Evolutionary conservation across 352 stramenopile genomes (phyloP), one percentile per base, ranked within the genome.

Genomic region (Phytophthora uliginosa): DNA sequence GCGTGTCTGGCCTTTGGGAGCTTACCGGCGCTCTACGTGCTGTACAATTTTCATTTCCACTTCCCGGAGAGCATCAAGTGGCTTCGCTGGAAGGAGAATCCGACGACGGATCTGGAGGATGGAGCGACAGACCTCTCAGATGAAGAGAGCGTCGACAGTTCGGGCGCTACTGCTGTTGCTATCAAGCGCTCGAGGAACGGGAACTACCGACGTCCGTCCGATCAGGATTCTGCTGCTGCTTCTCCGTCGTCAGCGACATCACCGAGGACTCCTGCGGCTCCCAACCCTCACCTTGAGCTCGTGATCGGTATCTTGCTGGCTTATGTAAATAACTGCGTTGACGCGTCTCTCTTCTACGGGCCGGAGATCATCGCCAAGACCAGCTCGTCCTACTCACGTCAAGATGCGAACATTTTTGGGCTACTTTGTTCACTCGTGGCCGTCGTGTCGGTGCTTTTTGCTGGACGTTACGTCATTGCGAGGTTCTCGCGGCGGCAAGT

Each of bases 281-380:
- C 66, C 28, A 62, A 71, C 22, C 82, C 84, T 33, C 78, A 79
- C 13, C 69, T 92, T n/a, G 86, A 95, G 59, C 86, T 97, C 12
- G 53, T 80, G 47, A 89, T 95, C 22, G 90, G 90, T 20, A 85
- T 97, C 17, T 50, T 95, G 55, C 76, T 95, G 13, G 90, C 90
- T 2, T 95, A 94, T 69, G 89, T 94, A 36, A 95, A 97, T 76
- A 97, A 97, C 71, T 97, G 86, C 59, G 86, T 97, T 24, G 88
- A 95, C 66, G 85, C 87, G 13, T 94, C 88, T 67, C 85, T 96
- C n/a, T 96, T 96, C 63, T 96, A 96, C 70, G 90, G 90, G 1
- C 90, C 90, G 0, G 77, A 90, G 74, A 95, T 96, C 69, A 88
- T 96, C 54, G 83, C 88, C 57, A 91, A 90, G 63, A 86, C 87